phyloP scores from a whole-genome alignment of 495 filamentous ascomycete species.

The Penicillium egyptiacum region DNA sequence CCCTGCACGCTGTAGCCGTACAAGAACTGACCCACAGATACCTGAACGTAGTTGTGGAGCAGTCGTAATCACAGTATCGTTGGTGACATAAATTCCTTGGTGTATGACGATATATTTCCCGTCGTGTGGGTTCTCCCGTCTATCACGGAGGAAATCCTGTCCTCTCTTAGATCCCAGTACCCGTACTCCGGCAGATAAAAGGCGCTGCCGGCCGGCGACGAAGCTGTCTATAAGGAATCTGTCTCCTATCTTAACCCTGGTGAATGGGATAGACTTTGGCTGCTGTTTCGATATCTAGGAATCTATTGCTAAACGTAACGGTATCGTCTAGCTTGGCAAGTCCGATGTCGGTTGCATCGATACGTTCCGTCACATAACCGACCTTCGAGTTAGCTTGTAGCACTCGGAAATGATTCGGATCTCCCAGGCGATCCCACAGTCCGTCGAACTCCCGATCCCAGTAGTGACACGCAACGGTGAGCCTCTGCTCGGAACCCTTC shows the following conservation, averaged over 20 bases:
- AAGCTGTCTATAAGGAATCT: not conserved
- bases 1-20: not conserved
- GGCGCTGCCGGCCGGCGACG: not conserved
- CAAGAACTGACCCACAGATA: not conserved
- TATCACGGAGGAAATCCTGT: not conserved
- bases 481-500: not conserved
- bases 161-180: not conserved
- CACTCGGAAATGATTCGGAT: not conserved
- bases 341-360: not conserved
- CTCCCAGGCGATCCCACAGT: not conserved
- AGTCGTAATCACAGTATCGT: not conserved
- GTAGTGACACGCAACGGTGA: not conserved
- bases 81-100: not conserved
- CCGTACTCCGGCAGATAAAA: not conserved
- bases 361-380: not conserved
- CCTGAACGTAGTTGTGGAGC: not conserved
- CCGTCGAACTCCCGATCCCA: not conserved
- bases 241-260: not conserved
- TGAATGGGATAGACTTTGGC: not conserved
- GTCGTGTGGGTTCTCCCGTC: not conserved
- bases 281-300: not conserved
- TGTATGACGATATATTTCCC: not conserved
- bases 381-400: not conserved
- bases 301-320: not conserved
- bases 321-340: not conserved